These are phyloP conservation scores for Eremothecium sinecaudum DNA, from an alignment of 1,139 yeast genomes.

Conservation along the genomic window DNA sequence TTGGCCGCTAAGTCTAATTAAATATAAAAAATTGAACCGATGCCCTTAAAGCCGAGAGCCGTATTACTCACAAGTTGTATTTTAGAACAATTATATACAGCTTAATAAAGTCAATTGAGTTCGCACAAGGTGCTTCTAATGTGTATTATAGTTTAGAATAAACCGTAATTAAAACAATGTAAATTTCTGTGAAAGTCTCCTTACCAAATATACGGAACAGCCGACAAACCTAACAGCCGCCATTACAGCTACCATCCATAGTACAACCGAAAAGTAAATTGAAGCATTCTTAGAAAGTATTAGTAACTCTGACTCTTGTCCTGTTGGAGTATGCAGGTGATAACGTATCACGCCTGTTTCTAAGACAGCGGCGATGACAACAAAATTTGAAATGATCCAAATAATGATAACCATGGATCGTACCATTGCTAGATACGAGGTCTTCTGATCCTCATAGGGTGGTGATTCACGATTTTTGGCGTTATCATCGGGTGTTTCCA, in stretches of 20 bases:
- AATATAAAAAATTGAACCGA: no score
- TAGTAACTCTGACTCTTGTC: constrained; percentile 24
- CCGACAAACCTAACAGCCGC: constrained; percentile 69
- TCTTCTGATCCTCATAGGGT: constrained; percentile 48
- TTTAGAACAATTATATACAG: no score
- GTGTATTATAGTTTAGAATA: background rate
- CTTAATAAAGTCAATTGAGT: no score
- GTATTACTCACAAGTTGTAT: no score
- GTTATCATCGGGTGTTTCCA: constrained; percentile 38
- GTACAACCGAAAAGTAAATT: constrained; percentile 58
- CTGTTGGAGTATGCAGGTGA: constrained; percentile 26
- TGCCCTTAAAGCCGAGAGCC: no score
- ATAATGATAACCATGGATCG: constrained; percentile 71
- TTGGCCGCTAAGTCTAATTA: no score
- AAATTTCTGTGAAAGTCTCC: background rate
- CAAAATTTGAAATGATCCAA: constrained; percentile 72
- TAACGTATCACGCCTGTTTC: constrained; percentile 50
- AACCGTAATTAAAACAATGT: background rate
- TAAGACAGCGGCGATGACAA: constrained; percentile 59
- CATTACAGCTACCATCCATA: constrained; percentile 76
- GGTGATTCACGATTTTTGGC: constrained; percentile 35
- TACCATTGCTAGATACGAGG: constrained; percentile 63
- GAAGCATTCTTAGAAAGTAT: constrained; percentile 35
- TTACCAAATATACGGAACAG: constrained; percentile 41
- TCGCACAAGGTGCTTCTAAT: no score